A percentile compares a stretch with the other conserved stretches of the same genome.
These are phyloP conservation scores for Cercospora berteroae DNA, from an alignment of 2,329 filamentous ascomycete species.

Conservation along the genomic window DNA sequence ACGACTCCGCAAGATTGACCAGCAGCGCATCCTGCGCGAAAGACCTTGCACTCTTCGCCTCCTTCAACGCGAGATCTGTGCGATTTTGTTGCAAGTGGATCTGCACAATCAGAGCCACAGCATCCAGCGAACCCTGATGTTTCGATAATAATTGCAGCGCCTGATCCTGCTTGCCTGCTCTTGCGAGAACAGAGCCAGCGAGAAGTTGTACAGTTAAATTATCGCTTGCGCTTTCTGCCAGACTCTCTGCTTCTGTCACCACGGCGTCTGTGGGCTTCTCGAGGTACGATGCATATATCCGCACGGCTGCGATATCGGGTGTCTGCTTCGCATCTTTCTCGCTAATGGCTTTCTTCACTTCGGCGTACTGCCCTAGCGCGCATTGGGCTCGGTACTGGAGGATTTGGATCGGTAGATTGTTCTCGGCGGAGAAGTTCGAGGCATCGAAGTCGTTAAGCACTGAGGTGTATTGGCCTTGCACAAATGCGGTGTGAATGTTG, in stretches of 20 bases:
- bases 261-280: conserved; percentile 34
- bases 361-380: conserved; percentile 72
- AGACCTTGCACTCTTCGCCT: conserved; percentile 78
- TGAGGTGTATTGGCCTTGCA: conserved; percentile 78
- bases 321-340: conserved; percentile 57
- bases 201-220: conserved; percentile 80
- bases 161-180: conserved; percentile 77
- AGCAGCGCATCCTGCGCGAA: conserved; percentile 95
- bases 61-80: conserved; percentile 84
- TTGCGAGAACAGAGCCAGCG: conserved; percentile 77
- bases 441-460: conserved; percentile 79
- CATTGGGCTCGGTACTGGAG: conserved; percentile 80
- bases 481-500: conserved; percentile 66
- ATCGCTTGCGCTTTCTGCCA: conserved; percentile 65
- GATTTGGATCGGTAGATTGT: conserved; percentile 71
- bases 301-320: conserved; percentile 73
- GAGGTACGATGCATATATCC: conserved; percentile 67
- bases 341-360: conserved; percentile 67
- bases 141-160: conserved; percentile 75
- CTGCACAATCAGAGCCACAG: conserved; percentile 83
- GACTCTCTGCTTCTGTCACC: conserved; percentile 62
- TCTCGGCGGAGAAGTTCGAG: conserved; percentile 72
- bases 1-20: conserved; percentile 92
- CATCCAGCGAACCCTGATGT: conserved; percentile 77
- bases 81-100: conserved; percentile 91